Percentiles rank a stretch among this genome's conserved stretches.
phyloP scores from a whole-genome alignment of 1,284 basidiomycete genomes.

The Ustilago esculenta region DNA sequence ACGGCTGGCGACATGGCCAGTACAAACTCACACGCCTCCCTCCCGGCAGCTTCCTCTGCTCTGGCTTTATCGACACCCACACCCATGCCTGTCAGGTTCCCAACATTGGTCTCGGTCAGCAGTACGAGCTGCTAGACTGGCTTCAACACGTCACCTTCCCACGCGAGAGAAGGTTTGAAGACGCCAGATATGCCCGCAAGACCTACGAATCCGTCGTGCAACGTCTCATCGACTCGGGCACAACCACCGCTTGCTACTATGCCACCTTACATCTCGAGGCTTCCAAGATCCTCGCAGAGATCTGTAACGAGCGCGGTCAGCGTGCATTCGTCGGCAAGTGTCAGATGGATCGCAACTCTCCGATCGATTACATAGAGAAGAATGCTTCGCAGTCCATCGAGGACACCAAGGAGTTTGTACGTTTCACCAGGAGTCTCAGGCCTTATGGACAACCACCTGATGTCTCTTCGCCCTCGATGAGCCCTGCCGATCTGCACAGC shows the following conservation, averaged over 20 bases:
- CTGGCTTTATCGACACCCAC: slow-evolving; percentile 90
- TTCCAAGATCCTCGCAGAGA: slow-evolving; percentile 82
- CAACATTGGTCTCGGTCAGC: slow-evolving; percentile 74
- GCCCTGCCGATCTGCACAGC: slow-evolving; percentile 33
- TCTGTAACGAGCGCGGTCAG: slow-evolving; percentile 79
- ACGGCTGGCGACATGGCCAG: slow-evolving; percentile 62
- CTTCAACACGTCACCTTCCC: slow-evolving; percentile 87
- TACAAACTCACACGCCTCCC: slow-evolving; percentile 71
- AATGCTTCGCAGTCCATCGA: slow-evolving; percentile 55
- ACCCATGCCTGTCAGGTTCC: slow-evolving; percentile 71
- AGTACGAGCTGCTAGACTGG: slow-evolving; percentile 86
- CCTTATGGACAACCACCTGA: slow-evolving; percentile 45
- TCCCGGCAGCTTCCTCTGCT: slow-evolving; percentile 81
- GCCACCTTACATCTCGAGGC: slow-evolving; percentile 83
- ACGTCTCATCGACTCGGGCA: slow-evolving; percentile 75
- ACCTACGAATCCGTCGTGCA: slow-evolving; percentile 80
- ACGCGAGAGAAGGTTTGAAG: slow-evolving; percentile 81
- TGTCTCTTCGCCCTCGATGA: slow-evolving; percentile 45
- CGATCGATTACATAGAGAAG: slow-evolving; percentile 77
- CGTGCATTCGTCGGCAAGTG: slow-evolving; percentile 90
- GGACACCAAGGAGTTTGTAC: slow-evolving; percentile 60
- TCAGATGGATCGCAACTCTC: slow-evolving; percentile 86
- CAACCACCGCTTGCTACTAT: slow-evolving; percentile 93
- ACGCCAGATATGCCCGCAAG: slow-evolving; percentile 76
- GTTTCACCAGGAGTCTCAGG: slow-evolving; percentile 45